Evolutionary conservation across 768 basidiomycete species (phyloP).

Genomic region (Porphyrellus cyaneotinctus): DNA sequence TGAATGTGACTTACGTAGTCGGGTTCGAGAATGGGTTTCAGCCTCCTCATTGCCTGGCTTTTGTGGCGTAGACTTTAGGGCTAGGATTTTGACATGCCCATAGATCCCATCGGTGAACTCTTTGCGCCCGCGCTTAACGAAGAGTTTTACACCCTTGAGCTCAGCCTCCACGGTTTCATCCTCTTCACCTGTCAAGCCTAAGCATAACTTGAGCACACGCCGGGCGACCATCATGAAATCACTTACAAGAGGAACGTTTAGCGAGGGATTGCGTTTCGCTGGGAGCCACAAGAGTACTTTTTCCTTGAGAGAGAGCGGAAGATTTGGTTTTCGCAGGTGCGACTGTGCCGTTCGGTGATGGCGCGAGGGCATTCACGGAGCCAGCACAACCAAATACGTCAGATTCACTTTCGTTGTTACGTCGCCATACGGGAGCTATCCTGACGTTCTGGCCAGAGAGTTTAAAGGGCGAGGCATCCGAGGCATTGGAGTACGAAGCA

Average conservation of each 20-base stretch:
- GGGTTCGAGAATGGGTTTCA: conserved; percentile 19
- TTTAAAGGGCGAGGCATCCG: conserved; percentile 24
- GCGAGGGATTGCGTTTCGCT: neutral
- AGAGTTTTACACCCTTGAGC: conserved; percentile 59
- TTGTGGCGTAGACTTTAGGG: conserved; percentile 23
- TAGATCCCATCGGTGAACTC: conserved; percentile 58
- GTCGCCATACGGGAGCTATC: conserved; percentile 27
- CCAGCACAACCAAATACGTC: conserved; percentile 9
- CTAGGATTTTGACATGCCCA: conserved; percentile 58
- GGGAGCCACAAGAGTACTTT: neutral
- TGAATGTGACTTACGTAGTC: conserved; percentile 30
- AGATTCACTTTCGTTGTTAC: conserved; percentile 4
- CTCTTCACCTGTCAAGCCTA: conserved; percentile 58
- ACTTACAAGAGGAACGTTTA: conserved; percentile 20
- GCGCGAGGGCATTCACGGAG: conserved; percentile 9
- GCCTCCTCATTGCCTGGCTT: neutral
- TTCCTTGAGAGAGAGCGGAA: neutral
- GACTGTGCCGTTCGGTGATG: conserved; percentile 20
- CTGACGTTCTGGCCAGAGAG: conserved; percentile 12
- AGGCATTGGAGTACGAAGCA: conserved; percentile 24
- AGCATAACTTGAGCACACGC: neutral
- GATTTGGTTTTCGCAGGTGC: neutral
- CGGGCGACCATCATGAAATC: neutral
- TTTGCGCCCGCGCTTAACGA: conserved; percentile 34
- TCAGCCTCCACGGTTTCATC: conserved; percentile 54